These are phyloP conservation scores for Fusarium brachygibbosum DNA, from an alignment of 2,329 filamentous ascomycete genomes.

Conservation along the genomic window DNA sequence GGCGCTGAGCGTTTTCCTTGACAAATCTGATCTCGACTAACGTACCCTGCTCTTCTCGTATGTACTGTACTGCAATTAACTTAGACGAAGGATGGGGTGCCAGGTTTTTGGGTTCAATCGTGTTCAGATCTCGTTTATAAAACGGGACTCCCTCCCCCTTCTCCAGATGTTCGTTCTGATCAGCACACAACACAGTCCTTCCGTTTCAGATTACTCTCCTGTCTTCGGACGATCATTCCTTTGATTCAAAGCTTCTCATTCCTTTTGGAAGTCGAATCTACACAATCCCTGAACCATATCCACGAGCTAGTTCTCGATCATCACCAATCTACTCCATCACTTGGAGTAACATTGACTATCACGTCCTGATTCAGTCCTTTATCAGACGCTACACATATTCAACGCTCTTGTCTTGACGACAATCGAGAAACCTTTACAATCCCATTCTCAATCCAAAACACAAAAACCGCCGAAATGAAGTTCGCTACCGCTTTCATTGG, in stretches of 20 bases:
- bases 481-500: conserved; percentile 63
- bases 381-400: conserved; percentile 39
- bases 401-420: conserved; percentile 49
- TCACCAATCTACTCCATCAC: conserved; percentile 28
- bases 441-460: conserved; percentile 26
- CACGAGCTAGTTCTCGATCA: conserved; percentile 50
- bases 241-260: conserved; percentile 51
- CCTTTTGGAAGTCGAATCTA: conserved; percentile 50
- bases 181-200: conserved; percentile 43
- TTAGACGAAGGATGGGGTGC: conserved; percentile 1
- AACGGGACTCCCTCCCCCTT: conserved; percentile 45
- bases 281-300: conserved; percentile 43
- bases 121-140: conserved; percentile 46
- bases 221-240: conserved; percentile 52
- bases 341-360: conserved; percentile 27
- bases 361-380: conserved; percentile 46
- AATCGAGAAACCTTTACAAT: conserved; percentile 33
- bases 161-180: conserved; percentile 31
- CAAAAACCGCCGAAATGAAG: conserved; percentile 63
- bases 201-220: conserved; percentile 40
- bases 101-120: conserved; percentile 31
- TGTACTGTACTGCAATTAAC: not conserved
- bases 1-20: conserved; percentile 42
- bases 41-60: conserved; percentile 14
- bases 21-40: conserved; percentile 45